These are phyloP conservation scores for Blastocystis sp. DNA, from an alignment of 352 stramenopile genomes.

Conservation along the genomic window DNA sequence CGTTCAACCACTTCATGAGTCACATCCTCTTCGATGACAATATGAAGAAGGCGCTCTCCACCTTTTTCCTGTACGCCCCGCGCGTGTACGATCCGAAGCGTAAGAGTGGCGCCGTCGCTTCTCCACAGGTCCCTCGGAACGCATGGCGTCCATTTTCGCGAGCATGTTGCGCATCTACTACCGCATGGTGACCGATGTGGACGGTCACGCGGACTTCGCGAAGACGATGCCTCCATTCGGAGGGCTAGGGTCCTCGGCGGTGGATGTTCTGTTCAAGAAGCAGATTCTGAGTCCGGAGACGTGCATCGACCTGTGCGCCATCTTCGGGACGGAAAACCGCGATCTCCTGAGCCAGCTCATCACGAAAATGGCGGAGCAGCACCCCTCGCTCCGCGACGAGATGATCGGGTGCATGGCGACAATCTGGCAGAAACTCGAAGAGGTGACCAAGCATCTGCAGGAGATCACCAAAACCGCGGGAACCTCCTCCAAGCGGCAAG, in stretches of 20 bases:
- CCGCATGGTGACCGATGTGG: slow-evolving; percentile 10
- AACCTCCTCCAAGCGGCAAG: background rate
- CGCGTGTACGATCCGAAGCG: slow-evolving; percentile 9
- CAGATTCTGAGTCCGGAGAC: background rate
- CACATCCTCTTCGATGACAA: slow-evolving; percentile 27
- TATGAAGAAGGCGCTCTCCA: background rate
- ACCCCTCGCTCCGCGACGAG: slow-evolving; percentile 6
- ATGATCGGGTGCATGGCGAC: slow-evolving; percentile 12
- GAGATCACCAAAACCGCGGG: background rate
- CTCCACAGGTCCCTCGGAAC: background rate
- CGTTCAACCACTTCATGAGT: slow-evolving; percentile 53
- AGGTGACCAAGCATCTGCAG: background rate
- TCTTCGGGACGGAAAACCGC: background rate
- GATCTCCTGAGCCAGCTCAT: background rate
- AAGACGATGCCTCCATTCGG: slow-evolving; percentile 40
- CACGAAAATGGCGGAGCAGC: background rate
- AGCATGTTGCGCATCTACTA: slow-evolving; percentile 30
- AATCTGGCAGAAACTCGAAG: background rate
- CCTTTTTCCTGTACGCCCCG: slow-evolving; percentile 50
- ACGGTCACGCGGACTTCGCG: background rate
- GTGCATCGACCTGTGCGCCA: background rate
- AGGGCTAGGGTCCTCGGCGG: background rate
- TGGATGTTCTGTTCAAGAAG: slow-evolving; percentile 20
- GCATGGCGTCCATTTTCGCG: background rate
- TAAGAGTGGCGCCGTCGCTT: background rate